Evolutionary conservation across 768 basidiomycete species (phyloP).

Genomic region (Rhodocollybia butyracea): DNA sequence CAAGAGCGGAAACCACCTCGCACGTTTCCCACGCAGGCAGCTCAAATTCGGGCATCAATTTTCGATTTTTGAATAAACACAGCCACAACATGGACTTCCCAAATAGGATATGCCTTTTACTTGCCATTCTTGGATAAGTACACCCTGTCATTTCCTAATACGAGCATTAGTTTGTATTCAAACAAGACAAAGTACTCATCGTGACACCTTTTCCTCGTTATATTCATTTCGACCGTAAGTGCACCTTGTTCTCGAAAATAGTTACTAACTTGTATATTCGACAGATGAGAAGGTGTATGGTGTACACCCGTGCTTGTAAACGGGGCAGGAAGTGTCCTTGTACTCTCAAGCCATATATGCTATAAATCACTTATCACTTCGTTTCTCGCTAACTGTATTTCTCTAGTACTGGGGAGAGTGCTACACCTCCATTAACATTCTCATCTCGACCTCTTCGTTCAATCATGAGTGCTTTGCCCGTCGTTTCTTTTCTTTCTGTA

Average conservation of each 20-base stretch:
- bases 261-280: constrained; percentile 1
- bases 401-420: neutral
- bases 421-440: neutral
- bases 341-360: neutral
- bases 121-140: neutral
- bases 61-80: no score
- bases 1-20: no score
- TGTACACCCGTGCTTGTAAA: neutral
- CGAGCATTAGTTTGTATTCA: neutral
- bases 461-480: constrained; percentile 34
- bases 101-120: constrained; percentile 1
- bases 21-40: no score
- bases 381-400: neutral
- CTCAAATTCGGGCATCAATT: no score
- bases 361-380: neutral
- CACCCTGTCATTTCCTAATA: neutral
- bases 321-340: neutral
- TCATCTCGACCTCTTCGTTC: neutral
- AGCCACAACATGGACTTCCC: neutral
- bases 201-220: neutral
- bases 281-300: neutral
- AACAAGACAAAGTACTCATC: neutral
- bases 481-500: constrained; percentile 43
- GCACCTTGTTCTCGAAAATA: constrained; percentile 4
- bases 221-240: neutral